Conservation (phyloP, 257 asterid genomes). For the Primulina eburnea region DNA sequence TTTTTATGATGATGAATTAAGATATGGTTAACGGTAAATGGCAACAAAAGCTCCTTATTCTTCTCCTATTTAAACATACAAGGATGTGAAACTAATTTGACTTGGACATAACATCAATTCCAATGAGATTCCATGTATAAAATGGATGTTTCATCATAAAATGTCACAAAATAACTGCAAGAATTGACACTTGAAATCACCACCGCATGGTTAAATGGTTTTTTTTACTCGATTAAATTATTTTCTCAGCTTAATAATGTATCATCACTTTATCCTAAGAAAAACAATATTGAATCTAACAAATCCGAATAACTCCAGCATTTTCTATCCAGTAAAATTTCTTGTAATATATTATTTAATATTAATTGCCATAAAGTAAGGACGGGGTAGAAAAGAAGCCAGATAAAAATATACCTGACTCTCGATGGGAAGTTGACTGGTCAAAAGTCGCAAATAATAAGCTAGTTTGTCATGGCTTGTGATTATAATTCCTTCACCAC, state of each 20-base stretch:
- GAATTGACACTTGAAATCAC: background rate
- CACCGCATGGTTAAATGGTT: too few species aligned
- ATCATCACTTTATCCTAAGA: too few species aligned
- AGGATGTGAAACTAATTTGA: slow-evolving; percentile 7
- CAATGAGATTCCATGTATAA: background rate
- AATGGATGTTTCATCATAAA: background rate
- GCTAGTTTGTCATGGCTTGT: slow-evolving; percentile 86
- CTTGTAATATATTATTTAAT: background rate
- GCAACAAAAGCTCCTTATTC: slow-evolving; percentile 2
- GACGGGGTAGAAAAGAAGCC: slow-evolving; percentile 13
- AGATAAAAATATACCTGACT: slow-evolving; percentile 64
- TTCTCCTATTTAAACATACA: background rate
- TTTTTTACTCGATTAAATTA: too few species aligned
- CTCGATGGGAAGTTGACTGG: slow-evolving; percentile 98
- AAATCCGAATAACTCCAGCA: background rate
- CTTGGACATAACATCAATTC: background rate
- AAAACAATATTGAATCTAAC: too few species aligned
- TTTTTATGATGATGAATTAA: background rate
- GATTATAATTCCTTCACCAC: slow-evolving; percentile 98
- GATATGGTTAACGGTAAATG: background rate
- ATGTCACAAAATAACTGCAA: background rate
- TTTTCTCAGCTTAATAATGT: too few species aligned
- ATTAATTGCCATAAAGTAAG: background rate
- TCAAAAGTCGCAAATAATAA: slow-evolving; percentile 82
- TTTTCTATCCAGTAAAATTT: background rate